phyloP scores from a whole-genome alignment of 202 grass and related monocot species.

The Panicum hallii region DNA sequence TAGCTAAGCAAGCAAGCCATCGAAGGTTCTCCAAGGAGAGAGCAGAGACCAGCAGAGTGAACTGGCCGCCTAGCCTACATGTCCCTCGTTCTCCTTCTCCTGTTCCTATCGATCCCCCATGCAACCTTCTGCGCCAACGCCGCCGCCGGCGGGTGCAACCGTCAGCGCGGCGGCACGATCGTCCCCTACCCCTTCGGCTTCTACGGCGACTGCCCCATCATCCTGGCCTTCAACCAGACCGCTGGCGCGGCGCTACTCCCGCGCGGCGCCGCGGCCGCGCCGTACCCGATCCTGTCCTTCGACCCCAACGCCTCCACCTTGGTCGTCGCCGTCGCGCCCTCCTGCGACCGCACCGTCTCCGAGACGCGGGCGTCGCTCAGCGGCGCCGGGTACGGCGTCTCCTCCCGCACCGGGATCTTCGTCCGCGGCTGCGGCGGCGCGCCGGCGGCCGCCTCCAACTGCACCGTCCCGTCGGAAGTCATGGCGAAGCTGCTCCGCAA shows the following conservation, averaged over 20 bases:
- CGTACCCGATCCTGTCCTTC: conserved; percentile 30
- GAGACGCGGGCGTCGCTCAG: conserved; percentile 12
- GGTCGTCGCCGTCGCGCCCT: not conserved
- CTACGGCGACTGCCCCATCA: conserved; percentile 54
- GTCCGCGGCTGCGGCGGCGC: not conserved
- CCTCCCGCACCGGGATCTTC: conserved; percentile 49
- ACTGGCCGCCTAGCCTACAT: not conserved
- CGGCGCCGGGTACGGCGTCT: conserved; percentile 53
- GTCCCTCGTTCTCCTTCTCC: not conserved
- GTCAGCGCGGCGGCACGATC: fast-evolving
- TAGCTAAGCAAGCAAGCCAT: not conserved
- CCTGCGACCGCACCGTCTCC: conserved; percentile 45
- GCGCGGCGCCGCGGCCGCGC: not conserved
- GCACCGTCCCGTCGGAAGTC: conserved; percentile 24
- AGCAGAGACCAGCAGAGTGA: not conserved
- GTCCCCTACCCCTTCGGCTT: conserved; percentile 66
- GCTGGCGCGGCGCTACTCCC: not conserved
- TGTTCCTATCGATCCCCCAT: not conserved
- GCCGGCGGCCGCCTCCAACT: not conserved
- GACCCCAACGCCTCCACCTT: conserved; percentile 26
- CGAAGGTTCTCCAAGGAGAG: too few relatives aligned
- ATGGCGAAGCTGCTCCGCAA: conserved; percentile 26
- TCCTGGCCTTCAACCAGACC: conserved; percentile 30
- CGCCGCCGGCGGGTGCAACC: not conserved
- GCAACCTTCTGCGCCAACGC: not conserved